Conservation (phyloP, 768 basidiomycete genomes). For the Asterophora lycoperdoides region DNA sequence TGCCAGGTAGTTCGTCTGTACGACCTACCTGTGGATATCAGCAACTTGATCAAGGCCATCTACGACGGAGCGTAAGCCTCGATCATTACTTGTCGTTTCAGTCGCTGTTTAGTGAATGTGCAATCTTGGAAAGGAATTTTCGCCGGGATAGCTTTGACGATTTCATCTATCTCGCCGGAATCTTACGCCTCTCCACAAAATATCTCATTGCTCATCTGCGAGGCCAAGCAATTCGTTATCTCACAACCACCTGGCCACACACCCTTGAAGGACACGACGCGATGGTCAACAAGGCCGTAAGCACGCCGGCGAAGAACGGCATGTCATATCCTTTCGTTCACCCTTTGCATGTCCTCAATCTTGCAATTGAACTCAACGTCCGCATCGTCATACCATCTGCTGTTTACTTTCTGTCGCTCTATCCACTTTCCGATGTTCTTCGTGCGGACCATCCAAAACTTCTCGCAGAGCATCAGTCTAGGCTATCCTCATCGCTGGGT, state of each 20-base stretch:
- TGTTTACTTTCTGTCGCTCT: constrained; percentile 56
- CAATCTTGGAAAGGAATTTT: constrained; percentile 29
- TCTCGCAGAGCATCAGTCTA: constrained; percentile 41
- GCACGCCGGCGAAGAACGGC: constrained; percentile 35
- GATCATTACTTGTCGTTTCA: background rate
- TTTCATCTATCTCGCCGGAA: constrained; percentile 53
- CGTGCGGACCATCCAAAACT: constrained; percentile 52
- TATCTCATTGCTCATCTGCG: constrained; percentile 54
- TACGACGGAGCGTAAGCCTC: constrained; percentile 53
- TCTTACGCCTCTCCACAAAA: constrained; percentile 56
- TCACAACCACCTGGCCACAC: constrained; percentile 48
- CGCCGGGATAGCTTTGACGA: constrained; percentile 39
- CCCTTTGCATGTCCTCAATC: constrained; percentile 53
- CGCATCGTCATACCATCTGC: constrained; percentile 45
- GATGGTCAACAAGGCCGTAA: constrained; percentile 49
- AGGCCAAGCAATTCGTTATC: constrained; percentile 43
- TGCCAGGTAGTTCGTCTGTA: constrained; percentile 52
- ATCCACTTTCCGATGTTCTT: constrained; percentile 46
- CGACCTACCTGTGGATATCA: constrained; percentile 46
- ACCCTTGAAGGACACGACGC: constrained; percentile 53
- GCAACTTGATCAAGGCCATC: constrained; percentile 46
- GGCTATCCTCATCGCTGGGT: constrained; percentile 41
- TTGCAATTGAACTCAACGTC: constrained; percentile 48
- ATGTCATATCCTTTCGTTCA: constrained; percentile 57
- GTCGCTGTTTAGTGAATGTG: background rate